These are phyloP conservation scores for Pyrus bretschneideri DNA, from an alignment of 306 rosid species.

Conservation along the genomic window DNA sequence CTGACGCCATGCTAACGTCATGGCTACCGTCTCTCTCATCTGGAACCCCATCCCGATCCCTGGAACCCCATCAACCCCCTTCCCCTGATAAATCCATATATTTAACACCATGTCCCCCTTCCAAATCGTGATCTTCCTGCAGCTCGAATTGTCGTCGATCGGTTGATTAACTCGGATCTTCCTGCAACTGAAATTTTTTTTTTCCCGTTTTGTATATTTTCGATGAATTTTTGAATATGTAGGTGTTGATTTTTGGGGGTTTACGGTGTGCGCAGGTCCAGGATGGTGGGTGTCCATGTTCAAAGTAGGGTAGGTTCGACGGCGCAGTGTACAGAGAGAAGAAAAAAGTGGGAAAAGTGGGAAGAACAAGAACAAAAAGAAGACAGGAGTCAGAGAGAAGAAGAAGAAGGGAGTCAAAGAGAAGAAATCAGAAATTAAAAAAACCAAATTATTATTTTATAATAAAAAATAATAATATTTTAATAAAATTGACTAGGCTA, in stretches of 20 bases:
- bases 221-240: background rate
- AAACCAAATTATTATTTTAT: no score
- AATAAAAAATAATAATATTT: no score
- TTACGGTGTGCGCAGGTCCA: conserved; percentile 24
- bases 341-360: no score
- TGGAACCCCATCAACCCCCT: conserved; percentile 1
- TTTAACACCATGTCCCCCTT: conserved; percentile 50
- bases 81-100: conserved; percentile 49
- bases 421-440: no score
- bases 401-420: no score
- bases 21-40: no score
- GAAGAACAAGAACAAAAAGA: no score
- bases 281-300: conserved; percentile 36
- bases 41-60: background rate
- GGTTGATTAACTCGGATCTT: conserved; percentile 19
- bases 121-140: conserved; percentile 25
- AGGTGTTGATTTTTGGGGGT: background rate
- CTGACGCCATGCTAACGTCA: no score
- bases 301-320: no score
- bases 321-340: no score
- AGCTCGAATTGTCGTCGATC: conserved; percentile 37
- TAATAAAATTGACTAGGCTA: no score
- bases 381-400: no score
- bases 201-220: background rate
- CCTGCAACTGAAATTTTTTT: background rate